phyloP scores from a whole-genome alignment of 164 flowering plant species.

The Kingdonia uniflora region DNA sequence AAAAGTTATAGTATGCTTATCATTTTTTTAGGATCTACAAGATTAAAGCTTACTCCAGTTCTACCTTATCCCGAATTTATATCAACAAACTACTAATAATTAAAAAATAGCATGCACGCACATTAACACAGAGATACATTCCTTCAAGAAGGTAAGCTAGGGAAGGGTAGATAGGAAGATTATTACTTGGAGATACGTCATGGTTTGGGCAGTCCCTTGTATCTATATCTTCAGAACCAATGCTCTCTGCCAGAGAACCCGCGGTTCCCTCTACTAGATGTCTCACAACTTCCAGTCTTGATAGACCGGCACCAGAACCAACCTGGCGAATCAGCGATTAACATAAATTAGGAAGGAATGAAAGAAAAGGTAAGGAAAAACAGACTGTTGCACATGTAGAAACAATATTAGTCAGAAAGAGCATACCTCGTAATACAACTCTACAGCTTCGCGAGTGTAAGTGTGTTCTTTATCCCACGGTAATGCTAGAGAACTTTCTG shows the following conservation, averaged over 20 bases:
- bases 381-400: neutral
- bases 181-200: slow-evolving; percentile 23
- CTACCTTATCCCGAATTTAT: too few relatives aligned
- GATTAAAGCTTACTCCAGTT: too few relatives aligned
- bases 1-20: too few relatives aligned
- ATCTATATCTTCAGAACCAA: slow-evolving; percentile 34
- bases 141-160: neutral
- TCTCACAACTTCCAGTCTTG: slow-evolving; percentile 36
- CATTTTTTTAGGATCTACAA: too few relatives aligned
- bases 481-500: slow-evolving; percentile 66
- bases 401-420: neutral
- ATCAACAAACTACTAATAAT: neutral
- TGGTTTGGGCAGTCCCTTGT: slow-evolving; percentile 12
- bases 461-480: slow-evolving; percentile 71
- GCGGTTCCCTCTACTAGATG: slow-evolving; percentile 66
- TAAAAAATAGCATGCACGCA: neutral
- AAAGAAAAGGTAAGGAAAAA: neutral
- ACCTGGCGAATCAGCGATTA: slow-evolving; percentile 36
- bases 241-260: slow-evolving; percentile 40
- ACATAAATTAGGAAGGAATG: neutral
- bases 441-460: slow-evolving; percentile 71
- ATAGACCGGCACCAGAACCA: slow-evolving; percentile 40
- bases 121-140: neutral
- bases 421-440: slow-evolving; percentile 77
- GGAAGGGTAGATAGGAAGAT: neutral